These are phyloP conservation scores for Aspergillus ochraceoroseus DNA, from an alignment of 2,329 filamentous ascomycete species.

Conservation along the genomic window DNA sequence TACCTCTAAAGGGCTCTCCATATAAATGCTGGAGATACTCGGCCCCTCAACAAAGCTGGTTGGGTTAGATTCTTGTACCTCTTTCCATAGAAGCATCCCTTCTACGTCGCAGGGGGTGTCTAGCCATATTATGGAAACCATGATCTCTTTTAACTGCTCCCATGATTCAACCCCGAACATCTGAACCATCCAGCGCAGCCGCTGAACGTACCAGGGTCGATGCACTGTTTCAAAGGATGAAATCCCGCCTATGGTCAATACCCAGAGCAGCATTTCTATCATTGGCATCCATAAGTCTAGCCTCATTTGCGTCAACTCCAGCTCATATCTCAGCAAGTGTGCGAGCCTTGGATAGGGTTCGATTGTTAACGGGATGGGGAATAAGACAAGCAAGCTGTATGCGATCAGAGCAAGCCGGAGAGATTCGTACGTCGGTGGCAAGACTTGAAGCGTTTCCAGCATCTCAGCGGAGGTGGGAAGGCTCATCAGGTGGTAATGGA, in stretches of 20 bases:
- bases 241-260: constrained; percentile 1
- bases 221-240: not conserved
- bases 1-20: no score
- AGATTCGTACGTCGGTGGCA: not conserved
- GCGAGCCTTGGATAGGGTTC: constrained; percentile 2
- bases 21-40: no score
- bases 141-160: constrained; percentile 2
- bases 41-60: no score
- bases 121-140: not conserved
- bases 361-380: not conserved
- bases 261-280: constrained; percentile 3
- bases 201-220: constrained; percentile 1
- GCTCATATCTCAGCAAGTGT: not conserved
- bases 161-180: not conserved
- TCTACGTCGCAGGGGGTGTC: constrained; percentile 1
- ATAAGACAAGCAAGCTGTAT: constrained; percentile 1
- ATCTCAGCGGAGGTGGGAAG: not conserved
- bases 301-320: not conserved
- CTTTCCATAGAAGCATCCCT: not conserved
- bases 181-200: not conserved
- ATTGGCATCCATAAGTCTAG: constrained; percentile 2
- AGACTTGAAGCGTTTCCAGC: not conserved
- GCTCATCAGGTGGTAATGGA: constrained; percentile 1
- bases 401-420: constrained; percentile 1
- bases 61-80: not conserved